Conservation (phyloP, 129 eudicot species). For the Tagetes erecta region DNA sequence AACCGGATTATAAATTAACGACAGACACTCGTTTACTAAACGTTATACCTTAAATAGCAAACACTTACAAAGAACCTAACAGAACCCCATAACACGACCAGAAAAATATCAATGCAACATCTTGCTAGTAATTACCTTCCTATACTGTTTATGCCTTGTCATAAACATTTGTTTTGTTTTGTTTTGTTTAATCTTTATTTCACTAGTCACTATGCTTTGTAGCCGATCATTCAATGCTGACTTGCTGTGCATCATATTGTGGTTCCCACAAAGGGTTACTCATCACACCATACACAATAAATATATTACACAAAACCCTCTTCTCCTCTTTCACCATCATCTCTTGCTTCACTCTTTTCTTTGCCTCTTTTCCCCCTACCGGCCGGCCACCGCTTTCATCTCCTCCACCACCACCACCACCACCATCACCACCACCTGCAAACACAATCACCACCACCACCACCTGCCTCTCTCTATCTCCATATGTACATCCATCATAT, state of each 20-base stretch:
- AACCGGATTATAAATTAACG: no score
- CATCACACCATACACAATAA: constrained; percentile 21
- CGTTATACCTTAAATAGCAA: no score
- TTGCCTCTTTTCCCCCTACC: constrained; percentile 27
- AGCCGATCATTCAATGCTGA: constrained; percentile 6
- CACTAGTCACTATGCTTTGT: background rate
- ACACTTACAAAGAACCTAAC: no score
- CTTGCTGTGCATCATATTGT: constrained; percentile 16
- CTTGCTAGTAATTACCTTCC: no score
- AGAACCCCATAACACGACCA: no score
- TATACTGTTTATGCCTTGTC: no score
- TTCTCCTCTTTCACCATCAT: background rate
- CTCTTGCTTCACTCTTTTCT: constrained; percentile 11
- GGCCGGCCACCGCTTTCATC: constrained; percentile 29
- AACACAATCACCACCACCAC: background rate
- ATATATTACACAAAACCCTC: constrained; percentile 28
- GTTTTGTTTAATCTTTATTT: no score
- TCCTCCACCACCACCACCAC: constrained; percentile 23
- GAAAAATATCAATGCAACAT: no score
- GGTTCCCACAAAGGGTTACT: constrained; percentile 23
- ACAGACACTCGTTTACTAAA: no score
- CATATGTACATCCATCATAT: constrained; percentile 23
- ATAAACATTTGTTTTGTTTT: no score
- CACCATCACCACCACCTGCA: background rate
- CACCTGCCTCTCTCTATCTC: constrained; percentile 14